A percentile compares a stretch with the other conserved stretches of the same genome.
Conservation (phyloP, 495 filamentous ascomycete genomes). For the Glonium stellatum region DNA sequence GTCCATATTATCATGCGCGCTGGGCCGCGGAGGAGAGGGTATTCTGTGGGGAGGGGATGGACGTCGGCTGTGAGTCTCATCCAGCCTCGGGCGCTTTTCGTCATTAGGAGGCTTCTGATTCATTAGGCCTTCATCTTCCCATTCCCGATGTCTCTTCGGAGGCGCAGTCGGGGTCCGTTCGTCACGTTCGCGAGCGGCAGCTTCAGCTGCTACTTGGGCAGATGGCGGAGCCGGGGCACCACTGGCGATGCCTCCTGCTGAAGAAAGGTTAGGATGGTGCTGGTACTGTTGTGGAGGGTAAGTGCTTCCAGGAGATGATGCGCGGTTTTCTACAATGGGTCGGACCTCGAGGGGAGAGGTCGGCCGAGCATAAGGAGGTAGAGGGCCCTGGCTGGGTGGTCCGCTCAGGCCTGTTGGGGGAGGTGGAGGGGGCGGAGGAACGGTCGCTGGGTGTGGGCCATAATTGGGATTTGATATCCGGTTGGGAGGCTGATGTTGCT, state of each 20-base stretch:
- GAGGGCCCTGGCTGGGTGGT: constrained; percentile 32
- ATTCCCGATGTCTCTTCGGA: constrained; percentile 80
- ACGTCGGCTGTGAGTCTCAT: constrained; percentile 64
- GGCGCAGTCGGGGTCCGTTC: constrained; percentile 65
- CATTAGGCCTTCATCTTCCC: constrained; percentile 72
- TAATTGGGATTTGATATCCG: constrained; percentile 69
- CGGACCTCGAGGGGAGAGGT: constrained; percentile 77
- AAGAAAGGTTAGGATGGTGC: constrained; percentile 59
- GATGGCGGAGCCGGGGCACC: constrained; percentile 69
- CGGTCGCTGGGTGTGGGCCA: constrained; percentile 44
- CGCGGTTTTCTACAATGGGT: constrained; percentile 76
- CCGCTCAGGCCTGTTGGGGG: constrained; percentile 46
- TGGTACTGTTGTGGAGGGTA: constrained; percentile 76
- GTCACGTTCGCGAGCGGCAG: constrained; percentile 74
- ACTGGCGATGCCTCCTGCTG: constrained; percentile 63
- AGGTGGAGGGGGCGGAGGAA: constrained; percentile 54
- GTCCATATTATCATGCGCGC: constrained; percentile 75
- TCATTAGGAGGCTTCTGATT: constrained; percentile 82
- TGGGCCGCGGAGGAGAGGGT: constrained; percentile 51
- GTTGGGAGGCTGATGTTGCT: constrained; percentile 38
- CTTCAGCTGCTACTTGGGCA: constrained; percentile 65
- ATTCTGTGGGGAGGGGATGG: constrained; percentile 23
- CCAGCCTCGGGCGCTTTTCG: constrained; percentile 76
- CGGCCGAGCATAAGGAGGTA: constrained; percentile 53
- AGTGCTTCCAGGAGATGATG: constrained; percentile 72